Base-by-base conservation (phyloP, 768 basidiomycete genomes). In the Dacryopinax spathularia region DNA sequence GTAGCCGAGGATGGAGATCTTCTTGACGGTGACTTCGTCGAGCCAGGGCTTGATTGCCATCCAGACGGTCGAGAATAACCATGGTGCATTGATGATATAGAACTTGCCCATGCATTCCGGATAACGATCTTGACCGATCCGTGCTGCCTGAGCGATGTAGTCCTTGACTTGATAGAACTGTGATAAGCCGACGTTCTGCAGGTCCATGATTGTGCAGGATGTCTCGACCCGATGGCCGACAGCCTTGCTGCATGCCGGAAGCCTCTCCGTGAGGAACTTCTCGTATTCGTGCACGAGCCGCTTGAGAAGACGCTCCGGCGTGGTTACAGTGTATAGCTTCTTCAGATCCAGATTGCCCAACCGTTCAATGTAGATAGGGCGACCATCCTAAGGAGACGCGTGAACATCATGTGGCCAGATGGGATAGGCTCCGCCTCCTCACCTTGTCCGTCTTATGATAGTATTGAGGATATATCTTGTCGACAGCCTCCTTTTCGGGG, bases 61-160 rank as follows among this genome's bases (percentile, higher is more conserved):
- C 94, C 94, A 99, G 22, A 95, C 88, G 36, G 87, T 82, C 60
- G 83, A 82, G 78, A 99, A 99, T 61, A 84, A 81, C 85, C 88
- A 97, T 0, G 95, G 95, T 0, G 91, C 89, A 71, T 98, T 97
- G 81, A 96, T 89, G 81, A 98, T 93, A 80, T 90, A 99, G 79
- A 99, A 97, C 73, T 89, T 91, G 78, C 95, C 95, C 95, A 97
- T 91, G 68, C 81, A 84, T 74, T 95, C 91, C 1, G 92, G 90
- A 74, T 93, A 98, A 68, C 88, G 80, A 77, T 96, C 83, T 74
- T 96, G 93, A 12, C 91, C 90, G 74, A 99, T 86, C 29, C 73
- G 71, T 0, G 87, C 77, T 0, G 92, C 89, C 22, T 82, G 74
- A 66, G 79, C 81, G 41, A 98, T 88, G 78, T 92, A 95, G 75